phyloP scores from a whole-genome alignment of 1,284 basidiomycete species.

The Moesziomyces sp. region DNA sequence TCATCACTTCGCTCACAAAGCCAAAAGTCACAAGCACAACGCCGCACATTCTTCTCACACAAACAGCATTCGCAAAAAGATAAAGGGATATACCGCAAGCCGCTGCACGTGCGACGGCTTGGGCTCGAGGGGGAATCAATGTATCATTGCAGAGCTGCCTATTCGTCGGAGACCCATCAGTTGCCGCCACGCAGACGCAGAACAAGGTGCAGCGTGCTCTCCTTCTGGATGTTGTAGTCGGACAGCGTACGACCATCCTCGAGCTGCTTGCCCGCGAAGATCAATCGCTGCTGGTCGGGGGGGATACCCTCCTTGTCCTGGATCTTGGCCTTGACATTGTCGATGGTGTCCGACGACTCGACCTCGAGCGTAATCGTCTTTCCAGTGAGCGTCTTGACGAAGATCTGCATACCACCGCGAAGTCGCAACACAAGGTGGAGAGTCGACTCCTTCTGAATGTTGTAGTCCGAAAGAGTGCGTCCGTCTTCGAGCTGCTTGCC shows the following conservation, averaged over 20 bases:
- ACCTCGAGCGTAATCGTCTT: constrained; percentile 96
- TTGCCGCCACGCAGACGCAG: constrained; percentile 64
- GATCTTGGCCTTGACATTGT: constrained; percentile 74
- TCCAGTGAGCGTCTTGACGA: constrained; percentile 82
- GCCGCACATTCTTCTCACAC: background rate
- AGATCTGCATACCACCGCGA: constrained; percentile 74
- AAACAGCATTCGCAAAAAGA: background rate
- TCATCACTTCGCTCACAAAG: too few relatives aligned
- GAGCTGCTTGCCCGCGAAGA: constrained; percentile 70
- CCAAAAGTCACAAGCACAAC: too few relatives aligned
- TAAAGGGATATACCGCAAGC: background rate
- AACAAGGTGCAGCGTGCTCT: constrained; percentile 63
- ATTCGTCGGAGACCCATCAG: background rate
- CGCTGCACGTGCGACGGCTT: too few relatives aligned
- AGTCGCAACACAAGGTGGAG: constrained; percentile 93
- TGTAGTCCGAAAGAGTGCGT: constrained; percentile 69
- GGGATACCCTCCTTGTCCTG: constrained; percentile 68
- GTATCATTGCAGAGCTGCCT: too few relatives aligned
- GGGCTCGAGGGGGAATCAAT: too few relatives aligned
- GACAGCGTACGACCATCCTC: constrained; percentile 70
- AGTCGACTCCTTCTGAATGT: constrained; percentile 99
- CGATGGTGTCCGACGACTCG: constrained; percentile 89
- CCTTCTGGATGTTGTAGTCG: constrained; percentile 69
- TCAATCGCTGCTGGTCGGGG: constrained; percentile 70
- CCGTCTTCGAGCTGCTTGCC: constrained; percentile 67